Base-by-base conservation (phyloP, 768 basidiomycete species). In the Ramaria sp. region DNA sequence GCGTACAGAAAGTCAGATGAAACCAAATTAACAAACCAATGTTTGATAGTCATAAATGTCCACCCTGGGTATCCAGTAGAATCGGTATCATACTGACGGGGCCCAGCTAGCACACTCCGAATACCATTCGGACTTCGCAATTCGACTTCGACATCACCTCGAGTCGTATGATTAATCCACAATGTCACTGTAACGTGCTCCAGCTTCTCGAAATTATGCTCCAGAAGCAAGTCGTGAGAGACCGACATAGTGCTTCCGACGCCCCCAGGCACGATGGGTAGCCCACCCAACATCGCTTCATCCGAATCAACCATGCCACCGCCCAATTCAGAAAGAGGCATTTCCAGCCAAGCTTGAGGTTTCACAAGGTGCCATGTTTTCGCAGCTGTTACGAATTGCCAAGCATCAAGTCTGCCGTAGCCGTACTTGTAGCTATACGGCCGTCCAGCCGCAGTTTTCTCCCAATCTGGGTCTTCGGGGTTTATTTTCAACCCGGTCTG, bases 21-120 rank as follows among this genome's bases (percentile, higher is more conserved):
- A 17, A 13, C 20, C 34, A 7, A 27, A 11, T 7, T 47, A 15
- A 71, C 82, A 68, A 58, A 94, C 95, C 96, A 99, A 65, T 99
- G 96, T 70, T 99, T 99, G 56, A 98, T 80, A 33, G 83, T 82
- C 93, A 97, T 98, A 68, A 99, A 99, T n/a, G 79, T 85, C 96
- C 96, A 99, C 0, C 91, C 94, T n/a, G 81, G 81, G 68, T 78
- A 95, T 9, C 96, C 95, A 9, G 75, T 77, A 4, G 64, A 68
- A 17, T 78, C 83, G 38, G 67, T 67, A 66, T 99, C 96, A 12
- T 74, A 74, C 34, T 73, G 64, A 60, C 96, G 80, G 57, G 75
- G 76, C 19, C 82, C 81, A 20, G 87, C 94, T 41, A 99, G 71
- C 13, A 97, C 75, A 66, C 92, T 96, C 66, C 73, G 84, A 60